Evolutionary conservation across 148 eudicot genomes (phyloP).

Genomic region (Diospyros lotus): DNA sequence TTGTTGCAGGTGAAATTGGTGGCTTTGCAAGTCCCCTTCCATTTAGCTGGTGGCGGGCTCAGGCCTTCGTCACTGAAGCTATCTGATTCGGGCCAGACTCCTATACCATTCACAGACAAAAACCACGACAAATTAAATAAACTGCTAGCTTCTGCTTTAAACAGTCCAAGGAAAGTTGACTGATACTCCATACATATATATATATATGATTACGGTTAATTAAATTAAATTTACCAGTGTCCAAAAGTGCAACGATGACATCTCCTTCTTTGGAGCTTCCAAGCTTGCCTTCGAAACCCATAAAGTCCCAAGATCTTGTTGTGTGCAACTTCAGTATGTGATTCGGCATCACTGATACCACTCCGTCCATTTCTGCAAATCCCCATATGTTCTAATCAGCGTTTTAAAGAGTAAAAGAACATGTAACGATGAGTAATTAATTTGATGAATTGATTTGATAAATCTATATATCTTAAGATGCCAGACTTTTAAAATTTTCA

Average conservation of each 20-base stretch:
- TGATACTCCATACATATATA: too few species aligned
- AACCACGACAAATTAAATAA: too few species aligned
- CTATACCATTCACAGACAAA: background rate
- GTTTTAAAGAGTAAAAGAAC: too few species aligned
- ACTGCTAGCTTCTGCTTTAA: too few species aligned
- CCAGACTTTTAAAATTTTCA: background rate
- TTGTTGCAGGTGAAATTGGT: constrained; percentile 25
- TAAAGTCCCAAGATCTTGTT: constrained; percentile 14
- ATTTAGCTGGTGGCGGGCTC: constrained; percentile 18
- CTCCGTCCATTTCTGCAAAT: constrained; percentile 3
- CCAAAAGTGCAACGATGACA: constrained; percentile 3
- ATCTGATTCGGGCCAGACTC: constrained; percentile 19
- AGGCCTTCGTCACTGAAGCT: constrained; percentile 15
- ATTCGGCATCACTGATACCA: constrained; percentile 6
- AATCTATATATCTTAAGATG: background rate
- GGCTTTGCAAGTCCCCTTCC: constrained; percentile 22
- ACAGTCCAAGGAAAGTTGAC: too few species aligned
- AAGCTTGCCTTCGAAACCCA: background rate
- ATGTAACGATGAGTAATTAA: too few species aligned
- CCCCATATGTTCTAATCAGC: too few species aligned
- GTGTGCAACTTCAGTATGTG: background rate
- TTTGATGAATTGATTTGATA: background rate
- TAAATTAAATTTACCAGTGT: constrained; percentile 4
- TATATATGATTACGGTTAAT: too few species aligned
- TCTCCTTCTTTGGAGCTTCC: background rate